Evolutionary conservation across 2,329 filamentous ascomycete species (phyloP).

Genomic region (Rosellinia necatrix): DNA sequence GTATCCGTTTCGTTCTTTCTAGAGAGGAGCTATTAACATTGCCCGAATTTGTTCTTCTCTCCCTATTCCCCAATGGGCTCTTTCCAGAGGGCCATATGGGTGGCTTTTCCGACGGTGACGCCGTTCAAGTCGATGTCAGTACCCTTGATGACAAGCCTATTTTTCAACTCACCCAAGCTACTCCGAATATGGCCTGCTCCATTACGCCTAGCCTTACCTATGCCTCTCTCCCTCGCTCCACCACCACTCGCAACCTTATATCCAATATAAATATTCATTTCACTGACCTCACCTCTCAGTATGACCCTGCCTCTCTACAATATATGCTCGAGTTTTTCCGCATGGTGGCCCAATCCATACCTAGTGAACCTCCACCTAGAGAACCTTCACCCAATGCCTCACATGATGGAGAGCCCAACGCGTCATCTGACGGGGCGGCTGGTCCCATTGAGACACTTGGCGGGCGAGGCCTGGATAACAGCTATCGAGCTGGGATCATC

Average conservation of each 20-base stretch:
- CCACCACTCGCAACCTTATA: conserved; percentile 41
- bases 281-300: conserved; percentile 63
- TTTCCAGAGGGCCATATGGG: conserved; percentile 97
- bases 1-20: conserved; percentile 90
- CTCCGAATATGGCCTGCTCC: conserved; percentile 32
- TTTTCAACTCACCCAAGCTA: conserved; percentile 34
- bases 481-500: conserved; percentile 94
- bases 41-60: conserved; percentile 95
- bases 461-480: conserved; percentile 59
- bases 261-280: conserved; percentile 49
- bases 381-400: conserved; percentile 69
- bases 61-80: conserved; percentile 97
- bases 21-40: conserved; percentile 93
- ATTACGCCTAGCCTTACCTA: conserved; percentile 23
- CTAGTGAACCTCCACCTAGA: conserved; percentile 71
- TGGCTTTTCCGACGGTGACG: conserved; percentile 87
- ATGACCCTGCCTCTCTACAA: conserved; percentile 92
- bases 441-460: conserved; percentile 75
- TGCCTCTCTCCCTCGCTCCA: conserved; percentile 29
- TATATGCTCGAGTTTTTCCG: conserved; percentile 99
- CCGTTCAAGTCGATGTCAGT: conserved; percentile 96
- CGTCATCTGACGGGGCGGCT: conserved; percentile 65
- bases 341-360: conserved; percentile 94
- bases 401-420: conserved; percentile 66
- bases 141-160: conserved; percentile 36